phyloP scores from a whole-genome alignment of 2,329 filamentous ascomycete genomes.

The Bipolaris bicolor region DNA sequence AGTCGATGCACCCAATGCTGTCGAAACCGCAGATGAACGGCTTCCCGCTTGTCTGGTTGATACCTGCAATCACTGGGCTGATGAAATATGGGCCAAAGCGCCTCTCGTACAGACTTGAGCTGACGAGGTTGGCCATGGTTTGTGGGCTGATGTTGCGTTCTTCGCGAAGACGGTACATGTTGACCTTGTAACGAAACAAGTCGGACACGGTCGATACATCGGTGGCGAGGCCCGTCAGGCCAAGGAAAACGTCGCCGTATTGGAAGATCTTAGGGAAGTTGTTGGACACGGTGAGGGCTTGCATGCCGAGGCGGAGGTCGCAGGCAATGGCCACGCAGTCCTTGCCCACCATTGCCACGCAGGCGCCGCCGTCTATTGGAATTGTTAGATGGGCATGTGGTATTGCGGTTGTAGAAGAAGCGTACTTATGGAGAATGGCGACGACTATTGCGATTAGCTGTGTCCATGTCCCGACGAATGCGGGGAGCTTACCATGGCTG shows the following conservation, averaged over 20 bases:
- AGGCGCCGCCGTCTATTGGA: constrained; percentile 83
- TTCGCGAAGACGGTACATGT: constrained; percentile 99
- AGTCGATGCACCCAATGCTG: constrained; percentile 98
- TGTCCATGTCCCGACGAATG: constrained; percentile 3
- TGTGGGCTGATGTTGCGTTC: constrained; percentile 93
- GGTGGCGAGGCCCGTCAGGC: constrained; percentile 93
- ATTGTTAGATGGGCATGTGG: constrained; percentile 17
- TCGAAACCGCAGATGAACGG: constrained; percentile 99
- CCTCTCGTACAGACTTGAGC: constrained; percentile 83
- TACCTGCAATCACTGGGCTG: constrained; percentile 88
- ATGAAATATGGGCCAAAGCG: constrained; percentile 98
- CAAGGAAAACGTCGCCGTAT: constrained; percentile 94
- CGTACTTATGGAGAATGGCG: constrained; percentile 93
- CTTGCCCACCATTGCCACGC: constrained; percentile 98
- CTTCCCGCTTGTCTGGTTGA: constrained; percentile 91
- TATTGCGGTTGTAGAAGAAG: constrained; percentile 13
- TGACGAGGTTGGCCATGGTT: constrained; percentile 96
- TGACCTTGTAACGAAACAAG: constrained; percentile 99
- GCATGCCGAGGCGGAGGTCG: constrained; percentile 95
- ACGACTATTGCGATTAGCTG: constrained; percentile 66
- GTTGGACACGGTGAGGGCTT: constrained; percentile 97
- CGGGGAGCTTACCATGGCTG: constrained; percentile 49
- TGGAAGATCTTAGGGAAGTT: constrained; percentile 99
- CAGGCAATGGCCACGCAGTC: constrained; percentile 99
- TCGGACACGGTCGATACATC: constrained; percentile 94